Evolutionary conservation across 2,329 filamentous ascomycete species (phyloP).

Genomic region (Aspergillus udagawae): DNA sequence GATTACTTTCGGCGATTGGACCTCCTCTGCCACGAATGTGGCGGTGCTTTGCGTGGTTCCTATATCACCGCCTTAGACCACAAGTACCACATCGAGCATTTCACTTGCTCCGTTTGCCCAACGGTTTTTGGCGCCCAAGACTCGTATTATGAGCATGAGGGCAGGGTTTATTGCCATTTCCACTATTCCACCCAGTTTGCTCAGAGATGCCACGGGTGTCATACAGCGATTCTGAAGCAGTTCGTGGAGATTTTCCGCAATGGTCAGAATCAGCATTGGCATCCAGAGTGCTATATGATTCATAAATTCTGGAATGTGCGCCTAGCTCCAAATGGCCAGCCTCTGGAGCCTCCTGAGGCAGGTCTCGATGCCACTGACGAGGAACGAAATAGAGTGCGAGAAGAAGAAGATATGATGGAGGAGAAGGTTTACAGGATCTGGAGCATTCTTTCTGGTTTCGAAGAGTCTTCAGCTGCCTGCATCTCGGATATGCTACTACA

Average conservation of each 20-base stretch:
- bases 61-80: conserved; percentile 97
- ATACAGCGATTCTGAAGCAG: conserved; percentile 95
- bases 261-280: conserved; percentile 98
- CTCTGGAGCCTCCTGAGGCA: conserved; percentile 40
- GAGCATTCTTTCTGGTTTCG: conserved; percentile 95
- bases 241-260: conserved; percentile 99
- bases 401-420: conserved; percentile 90
- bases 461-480: conserved; percentile 95
- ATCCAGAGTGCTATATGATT: conserved; percentile 99
- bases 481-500: conserved; percentile 99
- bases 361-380: conserved; percentile 60
- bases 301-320: conserved; percentile 99
- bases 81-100: conserved; percentile 99
- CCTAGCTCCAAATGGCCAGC: conserved; percentile 60
- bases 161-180: conserved; percentile 95
- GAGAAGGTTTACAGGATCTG: conserved; percentile 97
- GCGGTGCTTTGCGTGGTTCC: conserved; percentile 86
- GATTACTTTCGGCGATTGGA: conserved; percentile 95
- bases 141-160: conserved; percentile 98
- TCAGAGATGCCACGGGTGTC: conserved; percentile 92
- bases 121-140: conserved; percentile 98
- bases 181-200: conserved; percentile 98
- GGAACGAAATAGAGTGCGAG: conserved; percentile 70
- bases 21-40: conserved; percentile 86
- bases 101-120: conserved; percentile 93